phyloP scores from a whole-genome alignment of 2,329 filamentous ascomycete genomes.

The Aspergillus unguis region DNA sequence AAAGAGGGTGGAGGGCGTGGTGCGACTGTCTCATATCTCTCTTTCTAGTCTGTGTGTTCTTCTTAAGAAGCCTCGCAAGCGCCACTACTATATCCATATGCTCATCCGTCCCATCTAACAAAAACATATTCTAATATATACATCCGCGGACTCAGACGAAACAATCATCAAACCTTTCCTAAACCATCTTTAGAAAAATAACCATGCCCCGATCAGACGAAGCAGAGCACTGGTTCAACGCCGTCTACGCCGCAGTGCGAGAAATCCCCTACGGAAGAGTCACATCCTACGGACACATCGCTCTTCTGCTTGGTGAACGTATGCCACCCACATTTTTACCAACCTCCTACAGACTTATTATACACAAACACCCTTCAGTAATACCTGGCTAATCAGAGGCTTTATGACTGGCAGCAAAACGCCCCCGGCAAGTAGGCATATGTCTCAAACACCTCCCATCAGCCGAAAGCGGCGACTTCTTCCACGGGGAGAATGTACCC shows the following conservation, averaged over 20 bases:
- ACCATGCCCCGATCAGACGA: constrained; percentile 47
- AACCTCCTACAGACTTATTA: too few species aligned
- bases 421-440: constrained; percentile 80
- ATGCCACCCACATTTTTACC: constrained; percentile 26
- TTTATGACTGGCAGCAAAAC: constrained; percentile 52
- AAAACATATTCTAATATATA: too few species aligned
- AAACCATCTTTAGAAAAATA: not conserved
- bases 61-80: too few species aligned
- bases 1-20: too few species aligned
- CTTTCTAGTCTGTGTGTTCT: too few species aligned
- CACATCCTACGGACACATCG: constrained; percentile 77
- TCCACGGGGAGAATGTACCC: constrained; percentile 75
- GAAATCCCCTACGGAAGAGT: constrained; percentile 80
- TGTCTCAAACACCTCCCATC: constrained; percentile 81
- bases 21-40: too few species aligned
- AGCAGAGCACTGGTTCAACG: constrained; percentile 49
- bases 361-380: constrained; percentile 15
- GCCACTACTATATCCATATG: too few species aligned
- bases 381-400: not conserved
- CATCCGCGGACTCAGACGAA: not conserved
- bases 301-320: constrained; percentile 60
- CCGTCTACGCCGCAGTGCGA: constrained; percentile 80
- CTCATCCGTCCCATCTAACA: too few species aligned
- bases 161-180: not conserved
- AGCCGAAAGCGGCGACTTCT: constrained; percentile 48